These are phyloP conservation scores for Termitomyces sp. DNA, from an alignment of 768 basidiomycete genomes.

Conservation along the genomic window DNA sequence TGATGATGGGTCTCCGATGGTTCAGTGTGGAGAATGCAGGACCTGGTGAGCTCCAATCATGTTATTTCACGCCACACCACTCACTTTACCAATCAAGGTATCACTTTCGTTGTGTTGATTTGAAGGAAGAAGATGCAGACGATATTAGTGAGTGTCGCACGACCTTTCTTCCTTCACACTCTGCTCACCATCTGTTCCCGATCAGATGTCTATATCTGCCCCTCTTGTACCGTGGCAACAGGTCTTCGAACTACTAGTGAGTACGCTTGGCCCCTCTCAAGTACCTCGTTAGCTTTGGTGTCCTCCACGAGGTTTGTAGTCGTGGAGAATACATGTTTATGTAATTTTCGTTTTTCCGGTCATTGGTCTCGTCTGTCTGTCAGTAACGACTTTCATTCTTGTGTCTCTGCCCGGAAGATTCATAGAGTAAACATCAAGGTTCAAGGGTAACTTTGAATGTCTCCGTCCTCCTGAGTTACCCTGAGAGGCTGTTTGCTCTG, in stretches of 20 bases:
- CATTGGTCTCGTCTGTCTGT: constrained; percentile 18
- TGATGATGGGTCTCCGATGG: constrained; percentile 83
- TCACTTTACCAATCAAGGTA: constrained; percentile 48
- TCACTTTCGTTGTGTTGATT: constrained; percentile 74
- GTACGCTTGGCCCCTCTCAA: constrained; percentile 42
- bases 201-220: constrained; percentile 56
- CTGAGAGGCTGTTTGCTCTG: constrained; percentile 23
- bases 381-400: constrained; percentile 17
- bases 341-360: constrained; percentile 25
- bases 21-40: constrained; percentile 65
- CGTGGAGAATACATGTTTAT: constrained; percentile 31
- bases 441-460: constrained; percentile 21
- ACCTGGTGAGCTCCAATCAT: constrained; percentile 50
- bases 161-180: not conserved
- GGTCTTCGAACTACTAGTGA: constrained; percentile 74
- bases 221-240: constrained; percentile 55
- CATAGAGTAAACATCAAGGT: constrained; percentile 20
- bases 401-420: constrained; percentile 17
- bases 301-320: constrained; percentile 29
- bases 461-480: constrained; percentile 20
- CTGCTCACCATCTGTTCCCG: not conserved
- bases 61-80: constrained; percentile 1
- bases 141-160: constrained; percentile 65
- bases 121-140: constrained; percentile 63
- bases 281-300: constrained; percentile 27